These are phyloP conservation scores for Penicillium sp. DNA, from an alignment of 2,329 filamentous ascomycete genomes.

Conservation along the genomic window DNA sequence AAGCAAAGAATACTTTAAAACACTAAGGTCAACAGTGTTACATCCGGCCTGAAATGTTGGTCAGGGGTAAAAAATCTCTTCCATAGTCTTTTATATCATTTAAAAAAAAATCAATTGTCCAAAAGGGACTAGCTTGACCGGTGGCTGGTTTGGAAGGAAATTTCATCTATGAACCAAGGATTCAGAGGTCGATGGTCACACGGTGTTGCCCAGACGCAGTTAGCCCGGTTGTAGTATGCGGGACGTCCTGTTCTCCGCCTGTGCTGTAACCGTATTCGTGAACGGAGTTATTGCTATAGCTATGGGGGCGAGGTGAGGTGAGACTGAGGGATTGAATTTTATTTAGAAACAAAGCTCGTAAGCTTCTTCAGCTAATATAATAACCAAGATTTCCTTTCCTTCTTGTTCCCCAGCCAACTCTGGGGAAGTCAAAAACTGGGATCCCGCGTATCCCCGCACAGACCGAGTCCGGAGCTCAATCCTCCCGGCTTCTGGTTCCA, in stretches of 20 bases:
- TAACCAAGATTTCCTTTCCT: too few relatives aligned
- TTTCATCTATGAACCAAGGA: neutral
- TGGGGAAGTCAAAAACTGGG: conserved; percentile 3
- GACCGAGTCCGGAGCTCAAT: conserved; percentile 23
- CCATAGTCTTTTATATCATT: neutral
- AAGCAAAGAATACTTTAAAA: neutral
- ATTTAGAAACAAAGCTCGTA: neutral
- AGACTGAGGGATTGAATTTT: neutral
- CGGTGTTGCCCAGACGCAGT: neutral
- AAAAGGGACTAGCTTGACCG: neutral
- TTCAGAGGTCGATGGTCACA: neutral
- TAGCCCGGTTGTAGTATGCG: neutral
- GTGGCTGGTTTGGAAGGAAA: neutral
- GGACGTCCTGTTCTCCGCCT: neutral
- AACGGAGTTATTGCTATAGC: neutral
- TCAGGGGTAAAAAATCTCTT: conserved; percentile 1
- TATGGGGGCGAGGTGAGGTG: neutral
- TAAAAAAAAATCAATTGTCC: neutral
- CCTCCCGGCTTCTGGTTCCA: conserved; percentile 1
- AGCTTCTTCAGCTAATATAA: neutral
- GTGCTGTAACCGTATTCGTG: neutral
- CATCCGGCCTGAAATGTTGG: neutral
- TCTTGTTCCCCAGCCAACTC: conserved; percentile 1
- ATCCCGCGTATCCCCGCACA: conserved; percentile 20
- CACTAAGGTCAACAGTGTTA: neutral